phyloP scores from a whole-genome alignment of 805 yeast species.

The Kazachstania africana region DNA sequence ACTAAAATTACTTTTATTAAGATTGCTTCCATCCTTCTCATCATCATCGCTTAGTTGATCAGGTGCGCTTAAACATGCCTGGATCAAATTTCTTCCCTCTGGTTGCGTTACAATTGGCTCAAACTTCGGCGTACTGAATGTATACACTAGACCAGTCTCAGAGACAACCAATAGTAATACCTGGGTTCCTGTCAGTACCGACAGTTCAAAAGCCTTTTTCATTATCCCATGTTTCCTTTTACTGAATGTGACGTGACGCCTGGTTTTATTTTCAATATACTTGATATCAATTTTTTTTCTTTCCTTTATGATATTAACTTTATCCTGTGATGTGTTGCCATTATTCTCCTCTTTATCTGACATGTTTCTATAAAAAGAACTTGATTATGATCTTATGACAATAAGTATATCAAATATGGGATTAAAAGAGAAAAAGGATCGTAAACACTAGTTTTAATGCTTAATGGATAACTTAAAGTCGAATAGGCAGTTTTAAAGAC shows the following conservation, averaged over 20 bases:
- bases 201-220: conserved; percentile 94
- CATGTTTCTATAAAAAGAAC: no score
- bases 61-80: no score
- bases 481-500: no score
- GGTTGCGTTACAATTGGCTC: conserved; percentile 96
- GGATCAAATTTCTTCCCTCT: conserved; percentile 93
- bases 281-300: conserved; percentile 36
- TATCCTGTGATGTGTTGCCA: conserved; percentile 3
- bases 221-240: conserved; percentile 96
- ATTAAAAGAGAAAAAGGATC: no score
- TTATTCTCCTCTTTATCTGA: no score
- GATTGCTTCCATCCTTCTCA: no score
- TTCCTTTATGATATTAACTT: conserved; percentile 2
- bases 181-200: conserved; percentile 93
- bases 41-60: no score
- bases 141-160: conserved; percentile 95
- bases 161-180: conserved; percentile 83
- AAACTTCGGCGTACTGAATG: conserved; percentile 95
- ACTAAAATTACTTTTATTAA: no score
- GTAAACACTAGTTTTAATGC: no score
- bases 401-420: no score
- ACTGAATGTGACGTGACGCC: conserved; percentile 95
- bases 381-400: no score
- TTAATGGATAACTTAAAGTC: no score
- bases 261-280: conserved; percentile 91